Evolutionary conservation across 1,284 basidiomycete genomes (phyloP).

Genomic region (Boletus smithii): DNA sequence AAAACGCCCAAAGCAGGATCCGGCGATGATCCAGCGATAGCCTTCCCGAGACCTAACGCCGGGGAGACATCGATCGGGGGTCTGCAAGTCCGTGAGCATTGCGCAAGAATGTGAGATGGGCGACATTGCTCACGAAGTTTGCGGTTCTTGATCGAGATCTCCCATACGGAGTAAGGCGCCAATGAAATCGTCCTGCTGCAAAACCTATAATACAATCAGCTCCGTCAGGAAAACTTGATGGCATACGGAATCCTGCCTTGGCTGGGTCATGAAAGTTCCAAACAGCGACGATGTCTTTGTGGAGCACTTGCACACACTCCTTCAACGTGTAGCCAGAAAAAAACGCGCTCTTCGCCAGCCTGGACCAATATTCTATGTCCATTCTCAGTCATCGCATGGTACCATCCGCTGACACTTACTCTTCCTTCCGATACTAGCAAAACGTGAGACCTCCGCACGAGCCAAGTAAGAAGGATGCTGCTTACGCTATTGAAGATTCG

Average conservation of each 20-base stretch:
- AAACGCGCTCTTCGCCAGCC: constrained; percentile 23
- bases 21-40: not conserved
- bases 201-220: constrained; percentile 1
- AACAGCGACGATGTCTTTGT: constrained; percentile 25
- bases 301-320: constrained; percentile 24
- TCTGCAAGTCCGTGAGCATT: not conserved
- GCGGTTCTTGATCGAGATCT: constrained; percentile 1
- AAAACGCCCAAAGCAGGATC: no score
- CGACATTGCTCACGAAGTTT: not conserved
- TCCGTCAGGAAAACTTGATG: no score
- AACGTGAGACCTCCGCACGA: not conserved
- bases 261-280: constrained; percentile 33
- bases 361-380: constrained; percentile 25
- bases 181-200: constrained; percentile 14
- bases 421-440: constrained; percentile 25
- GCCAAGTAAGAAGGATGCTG: not conserved
- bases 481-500: constrained; percentile 17
- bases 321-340: constrained; percentile 19
- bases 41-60: not conserved
- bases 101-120: not conserved
- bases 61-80: not conserved
- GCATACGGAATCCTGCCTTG: constrained; percentile 7
- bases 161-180: constrained; percentile 6
- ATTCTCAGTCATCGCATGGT: not conserved
- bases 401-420: constrained; percentile 8